phyloP scores from a whole-genome alignment of 1,139 yeast genomes.

The Lodderomyces beijingensis region DNA sequence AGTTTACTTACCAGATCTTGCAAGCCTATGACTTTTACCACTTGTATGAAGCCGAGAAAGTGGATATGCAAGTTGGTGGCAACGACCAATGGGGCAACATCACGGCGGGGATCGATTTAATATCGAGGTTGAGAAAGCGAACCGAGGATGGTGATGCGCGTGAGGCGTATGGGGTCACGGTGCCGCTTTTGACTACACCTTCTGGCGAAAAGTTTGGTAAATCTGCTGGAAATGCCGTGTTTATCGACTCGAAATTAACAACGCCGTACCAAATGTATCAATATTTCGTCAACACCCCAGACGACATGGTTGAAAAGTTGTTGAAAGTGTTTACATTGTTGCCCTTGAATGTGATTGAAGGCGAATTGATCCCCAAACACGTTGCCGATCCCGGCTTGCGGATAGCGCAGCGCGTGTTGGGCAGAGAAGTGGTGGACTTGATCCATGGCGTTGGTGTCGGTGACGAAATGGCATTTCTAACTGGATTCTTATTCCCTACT shows the following conservation, averaged over 20 bases:
- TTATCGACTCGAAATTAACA: conserved; percentile 69
- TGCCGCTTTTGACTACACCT: conserved; percentile 83
- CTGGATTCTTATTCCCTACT: conserved; percentile 63
- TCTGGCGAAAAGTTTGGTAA: conserved; percentile 95
- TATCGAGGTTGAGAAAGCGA: conserved; percentile 51
- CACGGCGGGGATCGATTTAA: conserved; percentile 90
- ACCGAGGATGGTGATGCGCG: conserved; percentile 7
- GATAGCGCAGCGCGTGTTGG: conserved; percentile 70
- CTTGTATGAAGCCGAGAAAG: conserved; percentile 54
- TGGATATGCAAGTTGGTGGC: conserved; percentile 87
- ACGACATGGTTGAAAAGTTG: conserved; percentile 66
- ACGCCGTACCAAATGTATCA: conserved; percentile 83
- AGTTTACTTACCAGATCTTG: conserved; percentile 84
- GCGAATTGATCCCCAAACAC: conserved; percentile 50
- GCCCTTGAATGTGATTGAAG: conserved; percentile 56
- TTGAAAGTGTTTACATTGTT: conserved; percentile 76
- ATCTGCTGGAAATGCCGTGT: conserved; percentile 95
- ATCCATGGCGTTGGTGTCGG: conserved; percentile 83
- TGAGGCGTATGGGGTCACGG: conserved; percentile 72
- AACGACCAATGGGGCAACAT: conserved; percentile 99
- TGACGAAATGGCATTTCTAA: conserved; percentile 56
- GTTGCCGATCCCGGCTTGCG: conserved; percentile 55
- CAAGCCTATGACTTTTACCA: conserved; percentile 96
- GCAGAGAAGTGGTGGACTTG: conserved; percentile 80
- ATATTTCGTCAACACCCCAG: conserved; percentile 76